Base-by-base conservation (phyloP, 768 basidiomycete species). In the Jaapia argillacea region DNA sequence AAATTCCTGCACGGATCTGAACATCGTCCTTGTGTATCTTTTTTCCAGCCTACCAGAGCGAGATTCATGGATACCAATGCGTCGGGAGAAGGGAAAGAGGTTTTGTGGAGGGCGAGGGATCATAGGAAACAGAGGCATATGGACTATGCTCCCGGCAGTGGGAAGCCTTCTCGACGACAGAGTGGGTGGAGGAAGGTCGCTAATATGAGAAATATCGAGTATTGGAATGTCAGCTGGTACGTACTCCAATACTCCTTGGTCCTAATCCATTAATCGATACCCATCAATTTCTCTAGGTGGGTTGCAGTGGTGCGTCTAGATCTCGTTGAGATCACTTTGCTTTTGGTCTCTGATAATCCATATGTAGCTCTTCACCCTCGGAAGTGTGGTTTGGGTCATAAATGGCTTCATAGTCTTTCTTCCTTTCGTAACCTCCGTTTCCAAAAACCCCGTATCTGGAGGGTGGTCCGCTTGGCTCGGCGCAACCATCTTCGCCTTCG, bases 331-430 rank as follows among this genome's bases (percentile, higher is more conserved):
- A n/a, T n/a, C n/a, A n/a, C n/a, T n/a, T n/a, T n/a, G n/a, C n/a
- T n/a, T n/a, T n/a, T n/a, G n/a, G n/a, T n/a, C n/a, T n/a, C n/a
- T n/a, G n/a, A n/a, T n/a, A n/a, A n/a, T n/a, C n/a, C n/a, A n/a
- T n/a, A n/a, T n/a, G 10, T 16, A 41, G 53, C 26, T 51, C 1
- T 64, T 65, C 46, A 56, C 55, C 1, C 36, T 58, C 16, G 62
- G 63, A 7, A 52, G 51, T n/a, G 45, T 50, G 4, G 55, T 61
- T 2, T 65, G 63, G 62, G 60, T 62, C 10, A 49, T 63, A n/a
- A 65, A 65, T 36, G 61, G 61, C 13, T 61, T 61, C 41, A 36
- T 59, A 21, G 60, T 62, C 6, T 60, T 55, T 42, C 48, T 63
- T 6, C 63, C 63, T 1, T 44, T 58, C 13, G 36, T 61, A 1